Base-by-base conservation (phyloP, 2,329 filamentous ascomycete species). In the Pseudopithomyces maydicus region DNA sequence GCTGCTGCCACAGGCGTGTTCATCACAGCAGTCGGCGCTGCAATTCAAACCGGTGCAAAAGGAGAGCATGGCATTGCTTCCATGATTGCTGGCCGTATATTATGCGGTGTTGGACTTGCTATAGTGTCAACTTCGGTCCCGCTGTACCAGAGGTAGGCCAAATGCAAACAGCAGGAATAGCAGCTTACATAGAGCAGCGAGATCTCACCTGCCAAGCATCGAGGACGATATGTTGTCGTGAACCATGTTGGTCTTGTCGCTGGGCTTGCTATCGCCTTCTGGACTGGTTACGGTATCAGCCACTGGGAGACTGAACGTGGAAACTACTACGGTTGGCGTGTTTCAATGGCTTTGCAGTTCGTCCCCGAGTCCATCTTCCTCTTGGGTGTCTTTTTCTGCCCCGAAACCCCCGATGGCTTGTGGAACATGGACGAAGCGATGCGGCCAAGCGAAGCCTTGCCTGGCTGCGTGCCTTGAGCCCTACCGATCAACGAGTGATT, bases 341-440 rank as follows among this genome's bases (percentile, higher is more conserved):
- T 82, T 10, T 83, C 82, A 0, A 78, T 86, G 32, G 76, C 81
- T 2, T 58, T 84, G 2, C 81, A 85, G 59, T 78, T 84, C 41
- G 70, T 85, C 2, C 84, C 84, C 0, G 81, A 81, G 15, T 23
- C 78, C 7, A 59, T 83, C 11, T 86, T 86, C 58, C 75, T 79
- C 12, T 45, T 71, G 6, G 82, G 83, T 0, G 71, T 86, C 1
- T 82, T 82, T 0, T 82, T 83, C 38, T 71, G 83, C 20, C 82
- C 82, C 1, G 84, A 86, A 60, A 83, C 82, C 82, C 84, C 84
- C 81, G 84, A 26, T 86, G 84, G 84, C 79, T 86, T 4, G 74
- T 85, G n/a, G 82, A 85, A 55, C 78, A 82, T 33, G 79, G 77
- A 23, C 70, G 78, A 15, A 64, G 71, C 33, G 79, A 80, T 2